Evolutionary conservation across 768 basidiomycete species (phyloP), one percentile per base, ranked within the genome.

Genomic region (Lyophyllum semitale): DNA sequence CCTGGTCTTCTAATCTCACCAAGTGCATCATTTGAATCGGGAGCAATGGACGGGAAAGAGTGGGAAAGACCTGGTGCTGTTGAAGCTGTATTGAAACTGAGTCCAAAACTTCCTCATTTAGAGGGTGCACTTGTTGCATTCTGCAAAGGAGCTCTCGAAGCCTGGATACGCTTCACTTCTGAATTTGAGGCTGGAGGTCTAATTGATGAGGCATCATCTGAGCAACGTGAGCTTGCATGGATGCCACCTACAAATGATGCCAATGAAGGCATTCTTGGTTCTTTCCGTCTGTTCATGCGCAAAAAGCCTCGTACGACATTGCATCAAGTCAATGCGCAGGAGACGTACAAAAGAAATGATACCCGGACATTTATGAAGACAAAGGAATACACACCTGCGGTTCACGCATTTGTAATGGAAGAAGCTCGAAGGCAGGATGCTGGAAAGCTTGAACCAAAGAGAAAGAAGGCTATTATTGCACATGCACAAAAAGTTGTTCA

Each of bases 191-290:
- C 38, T 7, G 38, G 38, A 6, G 18, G 38, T 4, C 18, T 40
- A 4, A 40, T 40, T 17, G 38, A 40, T 17, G 18, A 40, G 18
- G 38, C 38, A 7, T 17, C 38, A 7, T 7, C 13, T 17, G 15
- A 40, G 38, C 8, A 40, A 13, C 5, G 15, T 4, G 8, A 40
- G 8, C 15, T 40, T 6, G 38, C 43, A 7, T 44, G 43, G 29
- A 30, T 30, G 29, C 29, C 29, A 6, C 29, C 29, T 5, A 30
- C 29, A n/a, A 73, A 71, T 56, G 67, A 72, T 54, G 57, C 53
- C 0, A 70, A 70, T 55, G 70, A 73, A 61, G 66, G 71, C 8
- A 55, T 55, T 3, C 56, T 72, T 15, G 66, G 71, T 3, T 29
- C 47, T 3, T 64, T 60, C 42, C 61, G 65, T 18, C 58, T 66